Evolutionary conservation across 1,139 yeast species (phyloP).

Genomic region (Geotrichum citri-aurantii): DNA sequence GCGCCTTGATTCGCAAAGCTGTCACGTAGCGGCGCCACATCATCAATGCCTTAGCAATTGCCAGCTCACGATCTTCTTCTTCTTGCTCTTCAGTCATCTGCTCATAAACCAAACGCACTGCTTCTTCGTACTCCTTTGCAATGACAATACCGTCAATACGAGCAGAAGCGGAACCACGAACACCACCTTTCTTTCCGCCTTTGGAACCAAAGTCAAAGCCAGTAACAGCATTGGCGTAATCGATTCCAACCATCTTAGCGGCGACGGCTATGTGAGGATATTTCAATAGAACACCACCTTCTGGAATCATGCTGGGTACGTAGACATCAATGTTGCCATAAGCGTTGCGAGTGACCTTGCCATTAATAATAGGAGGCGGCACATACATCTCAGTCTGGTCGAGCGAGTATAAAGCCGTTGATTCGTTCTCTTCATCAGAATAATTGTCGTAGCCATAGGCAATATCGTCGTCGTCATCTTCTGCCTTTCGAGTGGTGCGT

Average conservation of each 20-base stretch:
- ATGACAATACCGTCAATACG: conserved; percentile 73
- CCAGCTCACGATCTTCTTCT: conserved; percentile 43
- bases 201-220: conserved; percentile 63
- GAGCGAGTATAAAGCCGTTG: conserved; percentile 59
- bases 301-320: conserved; percentile 73
- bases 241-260: conserved; percentile 62
- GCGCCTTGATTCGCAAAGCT: conserved; percentile 63
- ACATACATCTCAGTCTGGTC: conserved; percentile 67
- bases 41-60: conserved; percentile 50
- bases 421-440: conserved; percentile 48
- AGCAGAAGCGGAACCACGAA: conserved; percentile 47
- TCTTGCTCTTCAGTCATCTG: conserved; percentile 51
- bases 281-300: conserved; percentile 62
- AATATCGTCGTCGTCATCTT: conserved; percentile 25
- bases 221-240: conserved; percentile 81
- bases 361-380: conserved; percentile 63
- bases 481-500: conserved; percentile 17
- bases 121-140: conserved; percentile 58
- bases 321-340: conserved; percentile 82
- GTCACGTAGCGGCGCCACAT: conserved; percentile 71
- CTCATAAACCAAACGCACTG: conserved; percentile 52
- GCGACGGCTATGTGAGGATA: conserved; percentile 58
- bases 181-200: conserved; percentile 8
- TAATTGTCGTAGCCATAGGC: conserved; percentile 35
- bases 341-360: conserved; percentile 65